Conservation (phyloP, 2,329 filamentous ascomycete genomes). For the Verticillium alfalfae region DNA sequence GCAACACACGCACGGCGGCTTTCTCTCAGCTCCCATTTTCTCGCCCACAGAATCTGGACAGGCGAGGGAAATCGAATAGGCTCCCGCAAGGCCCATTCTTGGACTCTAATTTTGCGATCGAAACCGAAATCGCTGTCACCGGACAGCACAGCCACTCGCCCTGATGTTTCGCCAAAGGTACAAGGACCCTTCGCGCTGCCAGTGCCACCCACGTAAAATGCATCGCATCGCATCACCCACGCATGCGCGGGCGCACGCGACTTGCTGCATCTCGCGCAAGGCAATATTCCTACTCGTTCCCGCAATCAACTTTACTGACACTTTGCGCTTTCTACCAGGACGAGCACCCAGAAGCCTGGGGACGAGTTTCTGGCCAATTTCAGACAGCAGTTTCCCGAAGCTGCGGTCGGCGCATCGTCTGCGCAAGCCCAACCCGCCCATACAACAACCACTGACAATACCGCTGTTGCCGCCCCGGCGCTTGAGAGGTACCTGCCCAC, state of each 20-base stretch:
- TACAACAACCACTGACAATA: constrained; percentile 23
- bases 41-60: not conserved
- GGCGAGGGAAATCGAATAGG: not conserved
- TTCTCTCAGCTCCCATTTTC: not conserved
- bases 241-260: constrained; percentile 4
- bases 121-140: constrained; percentile 13
- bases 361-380: constrained; percentile 82
- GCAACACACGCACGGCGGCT: not conserved
- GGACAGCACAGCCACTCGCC: constrained; percentile 11
- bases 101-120: constrained; percentile 4
- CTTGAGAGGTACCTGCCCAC: not conserved
- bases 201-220: not conserved
- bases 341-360: constrained; percentile 77
- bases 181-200: constrained; percentile 7
- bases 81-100: not conserved
- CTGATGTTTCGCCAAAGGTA: constrained; percentile 29
- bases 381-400: constrained; percentile 74
- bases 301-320: constrained; percentile 1
- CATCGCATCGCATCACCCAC: constrained; percentile 2
- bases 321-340: constrained; percentile 37
- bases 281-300: not conserved
- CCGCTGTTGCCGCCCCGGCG: constrained; percentile 3
- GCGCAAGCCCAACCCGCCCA: constrained; percentile 33
- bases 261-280: constrained; percentile 3
- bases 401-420: constrained; percentile 49